Evolutionary conservation across 805 yeast genomes (phyloP), one percentile per base, ranked within the genome.

Genomic region (Metschnikowia borealis): DNA sequence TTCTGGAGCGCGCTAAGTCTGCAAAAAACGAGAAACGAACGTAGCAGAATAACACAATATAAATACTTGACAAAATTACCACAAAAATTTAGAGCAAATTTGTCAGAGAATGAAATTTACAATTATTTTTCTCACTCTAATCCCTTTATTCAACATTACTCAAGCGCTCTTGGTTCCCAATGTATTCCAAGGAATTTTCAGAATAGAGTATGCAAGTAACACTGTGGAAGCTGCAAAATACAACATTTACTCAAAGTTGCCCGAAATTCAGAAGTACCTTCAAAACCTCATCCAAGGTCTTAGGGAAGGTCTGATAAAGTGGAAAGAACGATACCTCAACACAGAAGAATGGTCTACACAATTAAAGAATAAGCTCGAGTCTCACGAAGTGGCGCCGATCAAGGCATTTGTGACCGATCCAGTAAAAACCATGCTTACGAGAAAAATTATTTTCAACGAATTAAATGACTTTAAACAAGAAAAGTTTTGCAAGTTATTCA

Each of bases 381-480:
- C 37, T 32, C 36, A 32, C 26, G 44, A 41, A 10, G 37, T 29
- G 8, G 18, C 32, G 26, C 39, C 23, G 33, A 36, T 44, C 4
- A 44, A 35, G 36, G 39, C 39, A 3, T 11, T 36, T 13, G 46
- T 44, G 34, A 44, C 46, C 15, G 46, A 44, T 17, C 39, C 46
- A 6, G 26, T 26, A 3, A 21, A 14, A 13, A 33, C 23, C 26
- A n/a, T 6, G 13, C 23, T 44, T 13, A 20, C n/a, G 6, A 35
- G 17, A 6, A 26, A 32, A 11, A 17, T 44, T 13, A 6, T 35
- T 8, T 44, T 35, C 14, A 15, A 44, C 20, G 33, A 21, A 13
- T 34, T 44, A n/a, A 14, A 26, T 23, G 46, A 44, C 14, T 44
- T 44, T 5, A 23, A 6, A 7, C 26, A 26, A n/a, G 39, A 34